These are phyloP conservation scores for Dactylellina cionopaga DNA, from an alignment of 2,329 filamentous ascomycete genomes.

Conservation along the genomic window DNA sequence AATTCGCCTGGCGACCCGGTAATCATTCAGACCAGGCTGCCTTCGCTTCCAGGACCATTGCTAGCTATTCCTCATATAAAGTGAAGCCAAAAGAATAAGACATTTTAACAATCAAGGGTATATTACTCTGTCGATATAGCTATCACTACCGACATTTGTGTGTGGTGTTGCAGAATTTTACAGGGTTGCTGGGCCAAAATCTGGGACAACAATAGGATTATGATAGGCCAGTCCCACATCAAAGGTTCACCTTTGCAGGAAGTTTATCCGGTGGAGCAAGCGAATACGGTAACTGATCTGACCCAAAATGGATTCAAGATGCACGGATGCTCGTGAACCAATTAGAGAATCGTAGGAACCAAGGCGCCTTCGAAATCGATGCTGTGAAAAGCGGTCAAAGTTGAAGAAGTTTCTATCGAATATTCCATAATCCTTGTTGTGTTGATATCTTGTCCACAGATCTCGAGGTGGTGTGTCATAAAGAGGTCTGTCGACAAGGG, in stretches of 20 bases:
- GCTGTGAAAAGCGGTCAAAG: not conserved
- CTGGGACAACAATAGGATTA: conserved; percentile 37
- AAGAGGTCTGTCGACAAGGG: conserved; percentile 26
- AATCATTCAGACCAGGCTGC: conserved; percentile 26
- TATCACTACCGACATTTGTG: conserved; percentile 2
- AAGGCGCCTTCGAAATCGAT: conserved; percentile 9
- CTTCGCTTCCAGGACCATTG: conserved; percentile 39
- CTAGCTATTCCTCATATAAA: conserved; percentile 36
- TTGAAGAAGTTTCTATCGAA: conserved; percentile 39
- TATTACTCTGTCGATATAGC: conserved; percentile 29
- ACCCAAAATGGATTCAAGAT: not conserved
- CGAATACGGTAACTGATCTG: conserved; percentile 33
- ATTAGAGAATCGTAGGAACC: not conserved
- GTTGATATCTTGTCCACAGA: conserved; percentile 19
- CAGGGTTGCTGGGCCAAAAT: conserved; percentile 10
- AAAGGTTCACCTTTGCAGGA: conserved; percentile 35
- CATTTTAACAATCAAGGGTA: conserved; percentile 23
- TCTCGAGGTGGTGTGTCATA: conserved; percentile 36
- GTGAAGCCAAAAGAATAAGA: conserved; percentile 3
- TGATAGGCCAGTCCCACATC: conserved; percentile 26
- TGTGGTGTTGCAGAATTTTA: conserved; percentile 41
- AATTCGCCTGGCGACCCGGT: conserved; percentile 42
- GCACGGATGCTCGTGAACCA: not conserved
- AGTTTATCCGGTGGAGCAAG: conserved; percentile 48
- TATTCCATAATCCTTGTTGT: conserved; percentile 47